Conservation (phyloP, 148 eudicot species). For the Rhododendron simsii region DNA sequence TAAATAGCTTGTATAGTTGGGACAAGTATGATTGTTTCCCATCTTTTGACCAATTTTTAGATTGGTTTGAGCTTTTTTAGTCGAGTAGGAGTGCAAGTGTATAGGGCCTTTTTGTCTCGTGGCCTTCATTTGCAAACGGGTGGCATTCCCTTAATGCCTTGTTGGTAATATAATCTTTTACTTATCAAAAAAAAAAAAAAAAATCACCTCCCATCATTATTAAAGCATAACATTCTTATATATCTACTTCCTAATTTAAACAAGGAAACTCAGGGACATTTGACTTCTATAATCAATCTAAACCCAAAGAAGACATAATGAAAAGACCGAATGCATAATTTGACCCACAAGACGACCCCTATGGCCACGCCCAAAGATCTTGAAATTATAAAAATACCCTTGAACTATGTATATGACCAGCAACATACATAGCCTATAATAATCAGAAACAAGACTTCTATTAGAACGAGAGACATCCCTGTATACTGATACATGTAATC, state of each 20-base stretch:
- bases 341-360: neutral
- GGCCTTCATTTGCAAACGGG: no score
- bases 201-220: no score
- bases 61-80: no score
- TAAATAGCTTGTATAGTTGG: no score
- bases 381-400: neutral
- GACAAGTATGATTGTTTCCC: no score
- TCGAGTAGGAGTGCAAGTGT: no score
- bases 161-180: no score
- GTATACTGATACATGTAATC: neutral
- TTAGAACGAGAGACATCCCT: neutral
- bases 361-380: neutral
- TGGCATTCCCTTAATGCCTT: no score
- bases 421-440: neutral
- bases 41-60: no score
- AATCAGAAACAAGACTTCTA: neutral
- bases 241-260: neutral
- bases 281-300: neutral
- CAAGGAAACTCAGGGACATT: neutral
- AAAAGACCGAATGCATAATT: neutral
- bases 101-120: no score
- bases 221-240: neutral
- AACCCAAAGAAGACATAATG: neutral
- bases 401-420: neutral
- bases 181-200: no score